Conservation (phyloP, 495 filamentous ascomycete genomes). For the Aspergillus campestris region DNA sequence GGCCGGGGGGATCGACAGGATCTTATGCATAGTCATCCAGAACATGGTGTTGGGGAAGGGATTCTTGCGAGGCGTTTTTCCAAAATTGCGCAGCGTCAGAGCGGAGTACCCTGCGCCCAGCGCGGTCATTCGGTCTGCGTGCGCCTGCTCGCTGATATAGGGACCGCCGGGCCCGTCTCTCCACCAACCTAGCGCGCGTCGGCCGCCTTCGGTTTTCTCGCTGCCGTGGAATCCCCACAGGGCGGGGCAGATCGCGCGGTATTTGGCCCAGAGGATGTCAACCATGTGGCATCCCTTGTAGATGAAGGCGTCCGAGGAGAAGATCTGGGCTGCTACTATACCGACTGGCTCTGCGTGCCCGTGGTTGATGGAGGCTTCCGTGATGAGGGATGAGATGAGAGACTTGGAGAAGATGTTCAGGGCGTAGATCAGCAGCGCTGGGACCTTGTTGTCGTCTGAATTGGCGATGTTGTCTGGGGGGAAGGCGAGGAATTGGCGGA, state of each 20-base stretch:
- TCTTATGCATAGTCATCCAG: constrained; percentile 65
- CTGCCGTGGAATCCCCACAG: constrained; percentile 76
- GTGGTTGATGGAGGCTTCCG: constrained; percentile 61
- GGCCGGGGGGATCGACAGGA: constrained; percentile 59
- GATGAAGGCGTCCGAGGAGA: constrained; percentile 55
- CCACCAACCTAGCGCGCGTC: constrained; percentile 65
- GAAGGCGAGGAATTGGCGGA: constrained; percentile 56
- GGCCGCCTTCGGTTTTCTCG: constrained; percentile 64
- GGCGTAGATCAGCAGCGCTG: constrained; percentile 70
- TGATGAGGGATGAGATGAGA: constrained; percentile 64
- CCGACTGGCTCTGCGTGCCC: constrained; percentile 77
- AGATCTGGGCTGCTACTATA: constrained; percentile 62
- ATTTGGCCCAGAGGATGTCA: constrained; percentile 85
- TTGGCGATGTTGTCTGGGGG: constrained; percentile 46
- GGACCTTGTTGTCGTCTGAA: constrained; percentile 46
- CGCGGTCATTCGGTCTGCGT: constrained; percentile 76
- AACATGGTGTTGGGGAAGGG: constrained; percentile 74
- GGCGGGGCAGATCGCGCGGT: constrained; percentile 70
- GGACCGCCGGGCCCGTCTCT: constrained; percentile 42
- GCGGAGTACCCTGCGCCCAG: constrained; percentile 77
- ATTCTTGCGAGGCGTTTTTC: constrained; percentile 53
- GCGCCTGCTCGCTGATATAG: constrained; percentile 56
- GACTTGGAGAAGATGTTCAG: constrained; percentile 77
- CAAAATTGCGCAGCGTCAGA: constrained; percentile 72
- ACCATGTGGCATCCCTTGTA: constrained; percentile 67